A percentile compares a stretch with the other conserved stretches of the same genome.
Conservation (phyloP, 192 early-diverging fungal species). For the Entrophospora sp. region DNA sequence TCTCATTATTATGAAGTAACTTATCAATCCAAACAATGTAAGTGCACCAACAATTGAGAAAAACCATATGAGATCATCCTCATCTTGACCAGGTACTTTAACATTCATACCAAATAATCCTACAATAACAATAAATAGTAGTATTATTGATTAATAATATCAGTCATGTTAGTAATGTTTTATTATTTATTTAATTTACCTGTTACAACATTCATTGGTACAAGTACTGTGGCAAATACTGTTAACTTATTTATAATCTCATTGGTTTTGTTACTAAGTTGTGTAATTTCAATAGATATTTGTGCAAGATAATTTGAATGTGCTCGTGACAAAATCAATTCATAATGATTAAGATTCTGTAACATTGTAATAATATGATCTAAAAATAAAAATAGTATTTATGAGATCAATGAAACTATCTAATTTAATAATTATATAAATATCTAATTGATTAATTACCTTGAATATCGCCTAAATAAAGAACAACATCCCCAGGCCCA, state of each 20-base stretch:
- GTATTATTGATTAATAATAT: not conserved
- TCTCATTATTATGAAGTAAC: too few relatives aligned
- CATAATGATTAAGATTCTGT: conserved; percentile 67
- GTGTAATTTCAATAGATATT: conserved; percentile 66
- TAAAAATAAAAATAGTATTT: too few relatives aligned
- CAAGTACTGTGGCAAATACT: conserved; percentile 39
- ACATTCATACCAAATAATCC: conserved; percentile 63
- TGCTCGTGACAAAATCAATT: conserved; percentile 56
- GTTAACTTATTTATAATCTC: conserved; percentile 41
- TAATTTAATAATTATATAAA: too few relatives aligned
- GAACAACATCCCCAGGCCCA: too few relatives aligned
- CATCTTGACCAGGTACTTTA: conserved; percentile 50
- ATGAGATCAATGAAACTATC: too few relatives aligned
- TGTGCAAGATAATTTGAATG: conserved; percentile 73
- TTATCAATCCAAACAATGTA: conserved; percentile 14
- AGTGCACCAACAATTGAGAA: conserved; percentile 37
- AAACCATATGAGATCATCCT: conserved; percentile 37
- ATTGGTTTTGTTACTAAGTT: conserved; percentile 45
- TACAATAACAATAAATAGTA: not conserved
- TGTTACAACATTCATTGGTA: conserved; percentile 54
- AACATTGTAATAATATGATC: conserved; percentile 77
- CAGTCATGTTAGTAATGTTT: not conserved
- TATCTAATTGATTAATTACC: too few relatives aligned
- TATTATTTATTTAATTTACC: conserved; percentile 20
- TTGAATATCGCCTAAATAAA: conserved; percentile 76